Percentiles rank a stretch among this genome's conserved stretches.
Evolutionary conservation across 1,284 basidiomycete genomes (phyloP).

Genomic region (Apiotrichum siamense): DNA sequence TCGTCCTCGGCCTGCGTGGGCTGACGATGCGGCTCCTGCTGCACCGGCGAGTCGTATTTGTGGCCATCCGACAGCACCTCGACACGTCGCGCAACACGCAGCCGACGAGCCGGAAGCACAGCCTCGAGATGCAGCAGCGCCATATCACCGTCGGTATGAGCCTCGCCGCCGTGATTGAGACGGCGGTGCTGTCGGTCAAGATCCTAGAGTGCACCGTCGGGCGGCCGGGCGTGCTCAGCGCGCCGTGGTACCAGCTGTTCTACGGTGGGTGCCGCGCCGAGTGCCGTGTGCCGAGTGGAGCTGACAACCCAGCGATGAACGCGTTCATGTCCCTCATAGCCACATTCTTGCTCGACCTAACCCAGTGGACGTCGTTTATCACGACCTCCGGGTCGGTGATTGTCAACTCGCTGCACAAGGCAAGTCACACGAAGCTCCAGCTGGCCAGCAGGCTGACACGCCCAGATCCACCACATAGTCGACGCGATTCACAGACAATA

Average conservation of each 20-base stretch:
- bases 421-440: no score
- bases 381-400: conserved; percentile 1
- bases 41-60: conserved; percentile 18
- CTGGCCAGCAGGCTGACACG: no score
- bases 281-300: no score
- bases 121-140: conserved; percentile 10
- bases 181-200: conserved; percentile 10
- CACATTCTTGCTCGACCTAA: conserved; percentile 16
- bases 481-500: conserved; percentile 3
- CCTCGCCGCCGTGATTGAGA: conserved; percentile 14
- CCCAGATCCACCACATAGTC: not conserved
- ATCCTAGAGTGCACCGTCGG: conserved; percentile 1
- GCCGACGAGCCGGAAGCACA: not conserved
- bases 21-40: conserved; percentile 17
- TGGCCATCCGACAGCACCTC: conserved; percentile 7
- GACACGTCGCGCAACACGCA: conserved; percentile 1
- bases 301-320: conserved; percentile 13
- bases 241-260: conserved; percentile 22
- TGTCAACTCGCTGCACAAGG: conserved; percentile 2
- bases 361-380: conserved; percentile 13
- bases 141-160: conserved; percentile 13
- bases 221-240: not conserved
- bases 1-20: conserved; percentile 13
- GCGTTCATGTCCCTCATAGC: conserved; percentile 21
- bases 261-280: conserved; percentile 9